Conservation (phyloP, 192 early-diverging fungal genomes). For the Haplosporangium gracile region DNA sequence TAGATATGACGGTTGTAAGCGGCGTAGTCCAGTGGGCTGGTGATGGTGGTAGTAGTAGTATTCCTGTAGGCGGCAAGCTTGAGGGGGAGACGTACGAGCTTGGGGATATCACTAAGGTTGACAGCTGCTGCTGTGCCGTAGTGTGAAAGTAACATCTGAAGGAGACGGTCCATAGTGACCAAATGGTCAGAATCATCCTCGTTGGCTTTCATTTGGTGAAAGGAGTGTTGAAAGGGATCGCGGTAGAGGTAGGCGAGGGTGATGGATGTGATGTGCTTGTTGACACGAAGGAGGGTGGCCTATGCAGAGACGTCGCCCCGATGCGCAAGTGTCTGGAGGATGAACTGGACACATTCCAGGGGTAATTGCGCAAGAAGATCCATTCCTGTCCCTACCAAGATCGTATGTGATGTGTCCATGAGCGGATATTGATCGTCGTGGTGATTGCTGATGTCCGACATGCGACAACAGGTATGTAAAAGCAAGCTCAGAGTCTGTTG, state of each 20-base stretch:
- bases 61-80: neutral
- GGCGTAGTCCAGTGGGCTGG: neutral
- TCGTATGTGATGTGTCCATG: neutral
- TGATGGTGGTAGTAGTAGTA: neutral
- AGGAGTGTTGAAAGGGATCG: neutral
- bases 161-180: neutral
- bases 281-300: constrained; percentile 4
- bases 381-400: neutral
- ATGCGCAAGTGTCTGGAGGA: neutral
- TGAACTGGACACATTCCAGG: neutral
- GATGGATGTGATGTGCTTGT: neutral
- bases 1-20: neutral
- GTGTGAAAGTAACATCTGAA: neutral
- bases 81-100: neutral
- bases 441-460: neutral
- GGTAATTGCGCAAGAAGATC: neutral
- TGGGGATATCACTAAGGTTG: neutral
- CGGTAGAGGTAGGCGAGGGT: neutral
- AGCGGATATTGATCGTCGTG: neutral
- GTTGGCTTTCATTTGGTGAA: neutral
- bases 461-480: neutral
- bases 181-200: neutral
- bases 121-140: neutral
- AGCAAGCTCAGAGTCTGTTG: too few relatives aligned
- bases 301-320: neutral